phyloP scores from a whole-genome alignment of 768 basidiomycete genomes.

The Pleurotus eryngii region DNA sequence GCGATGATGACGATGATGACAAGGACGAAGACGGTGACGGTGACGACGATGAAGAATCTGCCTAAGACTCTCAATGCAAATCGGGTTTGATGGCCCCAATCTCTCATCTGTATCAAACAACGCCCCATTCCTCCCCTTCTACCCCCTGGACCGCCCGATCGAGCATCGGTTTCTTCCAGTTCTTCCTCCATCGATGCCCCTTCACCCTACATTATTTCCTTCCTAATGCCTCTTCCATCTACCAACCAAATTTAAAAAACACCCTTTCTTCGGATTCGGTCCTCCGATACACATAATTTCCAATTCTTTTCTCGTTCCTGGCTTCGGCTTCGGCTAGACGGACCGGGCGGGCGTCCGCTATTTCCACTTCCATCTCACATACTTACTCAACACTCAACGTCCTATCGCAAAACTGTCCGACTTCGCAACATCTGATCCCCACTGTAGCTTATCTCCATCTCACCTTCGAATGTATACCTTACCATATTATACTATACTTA shows the following conservation, averaged over 20 bases:
- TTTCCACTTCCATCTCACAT: too few relatives aligned
- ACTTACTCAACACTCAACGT: background rate
- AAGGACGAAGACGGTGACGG: slow-evolving; percentile 47
- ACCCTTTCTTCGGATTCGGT: background rate
- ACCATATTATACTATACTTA: background rate
- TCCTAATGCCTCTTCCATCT: background rate
- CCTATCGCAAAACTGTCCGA: background rate
- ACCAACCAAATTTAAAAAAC: background rate
- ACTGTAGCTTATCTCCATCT: slow-evolving; percentile 6
- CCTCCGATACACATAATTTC: slow-evolving; percentile 1
- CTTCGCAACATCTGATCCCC: background rate
- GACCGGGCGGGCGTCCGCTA: slow-evolving; percentile 1
- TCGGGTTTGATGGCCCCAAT: background rate
- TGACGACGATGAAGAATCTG: slow-evolving; percentile 26
- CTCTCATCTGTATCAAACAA: background rate
- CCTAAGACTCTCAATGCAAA: background rate
- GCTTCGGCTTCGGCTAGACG: background rate
- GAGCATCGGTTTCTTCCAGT: background rate
- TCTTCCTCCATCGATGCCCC: background rate
- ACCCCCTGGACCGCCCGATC: too few relatives aligned
- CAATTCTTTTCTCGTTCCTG: background rate
- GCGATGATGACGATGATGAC: slow-evolving; percentile 46
- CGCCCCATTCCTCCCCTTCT: background rate
- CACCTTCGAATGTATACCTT: background rate
- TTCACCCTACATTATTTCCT: background rate